A percentile compares a stretch with the other conserved stretches of the same genome.
Conservation (phyloP, 305 asterid species). For the Caryopteris hybrid region DNA sequence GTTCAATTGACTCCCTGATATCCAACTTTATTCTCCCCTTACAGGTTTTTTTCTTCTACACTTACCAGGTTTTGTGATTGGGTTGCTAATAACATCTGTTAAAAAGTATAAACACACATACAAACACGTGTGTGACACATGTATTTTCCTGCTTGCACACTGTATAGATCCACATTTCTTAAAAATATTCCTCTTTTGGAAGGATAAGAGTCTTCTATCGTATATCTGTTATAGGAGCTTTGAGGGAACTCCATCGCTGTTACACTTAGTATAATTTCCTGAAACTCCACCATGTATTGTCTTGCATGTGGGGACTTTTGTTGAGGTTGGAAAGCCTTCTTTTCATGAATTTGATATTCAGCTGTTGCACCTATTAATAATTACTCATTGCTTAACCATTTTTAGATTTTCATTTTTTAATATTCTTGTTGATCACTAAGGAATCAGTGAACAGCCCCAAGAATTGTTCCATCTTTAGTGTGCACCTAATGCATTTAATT, state of each 20-base stretch:
- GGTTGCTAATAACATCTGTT: not conserved
- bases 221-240: not conserved
- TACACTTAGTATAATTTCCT: not conserved
- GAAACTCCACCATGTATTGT: not conserved
- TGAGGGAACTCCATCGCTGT: not conserved
- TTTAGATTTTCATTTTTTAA: not conserved
- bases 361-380: not conserved
- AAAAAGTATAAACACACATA: not conserved
- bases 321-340: not conserved
- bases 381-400: not conserved
- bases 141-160: not conserved
- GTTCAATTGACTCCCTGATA: conserved; percentile 87
- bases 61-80: not conserved
- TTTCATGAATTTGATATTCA: not conserved
- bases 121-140: not conserved
- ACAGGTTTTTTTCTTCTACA: conserved; percentile 62
- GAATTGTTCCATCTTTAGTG: not conserved
- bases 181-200: not conserved
- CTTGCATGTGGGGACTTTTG: not conserved
- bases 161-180: not conserved
- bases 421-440: not conserved
- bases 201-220: not conserved
- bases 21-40: conserved; percentile 97
- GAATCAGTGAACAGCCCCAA: not conserved
- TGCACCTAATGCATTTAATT: not conserved